These are phyloP conservation scores for Penicillium sp. DNA, from an alignment of 2,329 filamentous ascomycete genomes.

Conservation along the genomic window DNA sequence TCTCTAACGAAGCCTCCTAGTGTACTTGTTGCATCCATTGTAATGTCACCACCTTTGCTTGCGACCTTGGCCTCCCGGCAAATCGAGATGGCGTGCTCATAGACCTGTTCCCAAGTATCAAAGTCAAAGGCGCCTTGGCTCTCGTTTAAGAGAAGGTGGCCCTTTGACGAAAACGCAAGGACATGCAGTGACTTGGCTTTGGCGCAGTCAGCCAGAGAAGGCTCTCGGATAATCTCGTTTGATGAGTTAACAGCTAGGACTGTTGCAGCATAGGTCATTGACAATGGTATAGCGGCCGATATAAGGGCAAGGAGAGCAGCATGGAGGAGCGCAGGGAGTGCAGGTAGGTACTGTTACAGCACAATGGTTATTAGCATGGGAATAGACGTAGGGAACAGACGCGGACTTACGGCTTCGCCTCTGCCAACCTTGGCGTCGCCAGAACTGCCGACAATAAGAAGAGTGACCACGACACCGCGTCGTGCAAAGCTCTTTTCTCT, in stretches of 20 bases:
- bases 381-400: not conserved
- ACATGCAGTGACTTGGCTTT: conserved; percentile 70
- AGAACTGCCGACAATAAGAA: conserved; percentile 38
- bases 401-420: conserved; percentile 35
- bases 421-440: conserved; percentile 27
- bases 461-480: conserved; percentile 40
- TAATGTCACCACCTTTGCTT: conserved; percentile 40
- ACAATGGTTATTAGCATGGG: conserved; percentile 15
- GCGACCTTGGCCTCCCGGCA: conserved; percentile 54
- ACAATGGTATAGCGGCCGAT: conserved; percentile 76
- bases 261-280: conserved; percentile 64
- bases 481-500: conserved; percentile 40
- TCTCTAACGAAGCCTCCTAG: conserved; percentile 61
- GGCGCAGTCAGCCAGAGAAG: conserved; percentile 60
- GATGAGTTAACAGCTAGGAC: conserved; percentile 55
- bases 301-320: conserved; percentile 73
- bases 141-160: conserved; percentile 71
- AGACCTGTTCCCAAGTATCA: conserved; percentile 69
- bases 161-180: conserved; percentile 73
- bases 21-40: conserved; percentile 40
- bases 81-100: conserved; percentile 59
- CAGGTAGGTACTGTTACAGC: conserved; percentile 61
- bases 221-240: conserved; percentile 52
- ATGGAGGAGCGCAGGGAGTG: conserved; percentile 80
- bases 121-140: conserved; percentile 76